Evolutionary conservation across 2,329 filamentous ascomycete species (phyloP), one percentile per base, ranked within the genome.

Genomic region (Alternaria ventricosa): DNA sequence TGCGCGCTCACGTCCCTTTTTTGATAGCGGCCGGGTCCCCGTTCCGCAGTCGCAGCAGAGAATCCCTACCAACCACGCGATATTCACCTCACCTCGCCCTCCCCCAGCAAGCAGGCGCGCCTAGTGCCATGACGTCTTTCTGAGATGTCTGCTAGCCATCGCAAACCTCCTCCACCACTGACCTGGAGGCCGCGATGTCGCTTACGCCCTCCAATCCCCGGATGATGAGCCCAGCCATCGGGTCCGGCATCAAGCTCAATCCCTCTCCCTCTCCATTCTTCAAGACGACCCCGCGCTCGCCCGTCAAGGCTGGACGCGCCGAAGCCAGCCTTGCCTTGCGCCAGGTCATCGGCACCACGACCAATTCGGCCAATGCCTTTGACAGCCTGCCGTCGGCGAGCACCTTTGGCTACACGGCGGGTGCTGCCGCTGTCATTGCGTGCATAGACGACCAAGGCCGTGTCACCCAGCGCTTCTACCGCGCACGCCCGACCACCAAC

Each of bases 281-380:
- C 63, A 90, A 87, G 74, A 85, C 85, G 62, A 87, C 89, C 43
- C 86, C 87, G 18, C 87, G 90, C 75, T 91, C 92, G 54, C 88
- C 91, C 28, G 80, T 82, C 68, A 88, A 86, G 75, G 66, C 82
- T 30, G 82, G 68, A 77, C 83, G 68, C 60, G 75, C 81, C 65
- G 83, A 84, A 69, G 74, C 78, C 25, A 82, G 80, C 44, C 85
- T 97, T 47, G 90, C 90, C 43, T 84, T 97, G 65, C 90, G 90
- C 78, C 89, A 93, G 67, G 93, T 98, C 61, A 92, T 98, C 74
- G 96, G 96, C 50, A 97, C 94, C 23, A 98, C 95, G 8, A 95
- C 93, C 67, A 88, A 85, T 70, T 92, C 92, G 5, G 90, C 93
- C 44, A 94, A 92, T 76, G 93, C 92, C 66, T 97, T 99, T 80